Evolutionary conservation across 306 rosid genomes (phyloP), one percentile per base, ranked within the genome.

Genomic region (Acacia confusa): DNA sequence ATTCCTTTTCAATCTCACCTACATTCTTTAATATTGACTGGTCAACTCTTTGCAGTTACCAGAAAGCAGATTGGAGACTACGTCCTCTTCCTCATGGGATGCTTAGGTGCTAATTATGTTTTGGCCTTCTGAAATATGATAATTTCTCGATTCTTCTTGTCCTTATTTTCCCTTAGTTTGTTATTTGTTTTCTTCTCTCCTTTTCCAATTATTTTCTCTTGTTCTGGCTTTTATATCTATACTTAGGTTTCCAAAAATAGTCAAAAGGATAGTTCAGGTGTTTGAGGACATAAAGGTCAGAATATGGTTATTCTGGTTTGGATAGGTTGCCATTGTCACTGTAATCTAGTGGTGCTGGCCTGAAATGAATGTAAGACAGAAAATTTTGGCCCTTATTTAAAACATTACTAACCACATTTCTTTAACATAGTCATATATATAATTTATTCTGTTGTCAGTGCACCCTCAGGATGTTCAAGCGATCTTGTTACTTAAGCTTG

Each of bases 21-120:
- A 30, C 50, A 40, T 53, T 84, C 36, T 77, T 36, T 76, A 82
- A 75, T 20, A 64, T 63, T 85, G 79, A 87, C 75, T 11, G 38
- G 69, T 75, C 36, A 86, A 79, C 82, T 84, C 71, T 52, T 90
- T 82, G 83, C 96, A 95, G 97, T 77, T 95, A 95, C 87, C 99
- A 95, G 85, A 90, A 87, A 85, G 97, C 98, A 44, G 99, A 95
- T 72, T 95, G 98, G 99, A 90, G 98, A 85, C 61, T 93, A 77
- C 94, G 98, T 15, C 98, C 99, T 22, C 94, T 95, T 84, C 95
- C 99, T 63, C 86, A 89, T 79, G 95, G 90, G 86, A 95, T 95
- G 99, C 38, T 90, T 73, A 93, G 95, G 99, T 93, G 86, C 78
- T 22, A 48, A 48, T 70, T 79, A 40, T 72, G 41, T 57, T 80